phyloP scores from a whole-genome alignment of 257 asterid genomes.

The Gynochthodes officinalis region DNA sequence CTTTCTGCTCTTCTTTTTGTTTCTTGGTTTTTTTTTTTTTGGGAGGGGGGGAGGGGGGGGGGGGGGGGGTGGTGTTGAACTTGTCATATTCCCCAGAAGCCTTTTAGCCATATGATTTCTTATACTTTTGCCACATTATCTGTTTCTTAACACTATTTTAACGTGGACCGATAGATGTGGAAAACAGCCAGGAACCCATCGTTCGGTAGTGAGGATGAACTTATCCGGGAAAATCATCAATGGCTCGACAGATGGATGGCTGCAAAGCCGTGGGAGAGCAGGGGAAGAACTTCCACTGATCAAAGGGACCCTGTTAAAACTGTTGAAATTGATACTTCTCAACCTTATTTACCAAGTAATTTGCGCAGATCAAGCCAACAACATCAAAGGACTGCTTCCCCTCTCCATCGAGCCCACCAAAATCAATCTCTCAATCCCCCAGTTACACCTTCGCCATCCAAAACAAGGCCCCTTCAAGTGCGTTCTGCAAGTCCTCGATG shows the following conservation, averaged over 20 bases:
- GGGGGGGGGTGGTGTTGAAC: too few relatives aligned
- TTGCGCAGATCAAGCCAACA: slow-evolving; percentile 14
- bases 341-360: slow-evolving; percentile 23
- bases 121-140: background rate
- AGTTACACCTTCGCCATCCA: slow-evolving; percentile 31
- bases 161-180: slow-evolving; percentile 12
- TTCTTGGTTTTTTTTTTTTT: too few relatives aligned
- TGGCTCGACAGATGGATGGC: slow-evolving; percentile 34
- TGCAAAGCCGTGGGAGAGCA: slow-evolving; percentile 32
- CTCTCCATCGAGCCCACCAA: slow-evolving; percentile 24
- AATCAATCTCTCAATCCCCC: slow-evolving; percentile 19
- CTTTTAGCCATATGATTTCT: too few relatives aligned
- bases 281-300: slow-evolving; percentile 37
- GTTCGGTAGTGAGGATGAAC: slow-evolving; percentile 31
- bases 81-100: too few relatives aligned
- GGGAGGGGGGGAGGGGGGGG: too few relatives aligned
- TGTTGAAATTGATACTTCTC: slow-evolving; percentile 36
- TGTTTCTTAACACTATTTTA: background rate
- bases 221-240: slow-evolving; percentile 24
- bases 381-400: slow-evolving; percentile 25
- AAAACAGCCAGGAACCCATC: slow-evolving; percentile 30
- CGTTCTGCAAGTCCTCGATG: slow-evolving; percentile 40
- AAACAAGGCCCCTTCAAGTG: slow-evolving; percentile 28
- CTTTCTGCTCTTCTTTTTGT: background rate
- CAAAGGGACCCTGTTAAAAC: slow-evolving; percentile 26